phyloP scores from a whole-genome alignment of 1,284 basidiomycete genomes.

The Trametes versicolor region DNA sequence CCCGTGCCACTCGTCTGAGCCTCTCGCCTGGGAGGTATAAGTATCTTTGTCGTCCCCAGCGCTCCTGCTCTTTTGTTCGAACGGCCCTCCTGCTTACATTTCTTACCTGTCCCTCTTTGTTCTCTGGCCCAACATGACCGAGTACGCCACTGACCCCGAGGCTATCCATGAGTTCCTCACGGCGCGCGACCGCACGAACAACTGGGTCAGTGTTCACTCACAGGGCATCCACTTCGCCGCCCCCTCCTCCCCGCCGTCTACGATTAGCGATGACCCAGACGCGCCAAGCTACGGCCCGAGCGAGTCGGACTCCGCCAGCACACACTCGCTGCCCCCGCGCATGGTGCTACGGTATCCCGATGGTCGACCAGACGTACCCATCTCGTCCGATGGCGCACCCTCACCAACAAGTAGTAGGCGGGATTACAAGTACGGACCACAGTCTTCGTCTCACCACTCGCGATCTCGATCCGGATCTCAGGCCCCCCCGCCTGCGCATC shows the following conservation, averaged over 20 bases:
- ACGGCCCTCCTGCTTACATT: conserved; percentile 26
- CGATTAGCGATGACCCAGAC: conserved; percentile 56
- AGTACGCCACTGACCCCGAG: conserved; percentile 68
- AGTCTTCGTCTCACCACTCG: conserved; percentile 29
- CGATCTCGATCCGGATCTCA: conserved; percentile 38
- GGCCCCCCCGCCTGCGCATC: conserved; percentile 23
- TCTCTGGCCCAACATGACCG: conserved; percentile 59
- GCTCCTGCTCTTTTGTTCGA: conserved; percentile 30
- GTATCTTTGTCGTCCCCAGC: conserved; percentile 31
- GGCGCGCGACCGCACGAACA: conserved; percentile 64
- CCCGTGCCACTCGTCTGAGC: conserved; percentile 29
- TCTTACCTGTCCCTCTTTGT: conserved; percentile 20
- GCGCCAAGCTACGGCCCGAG: conserved; percentile 55
- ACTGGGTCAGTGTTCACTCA: conserved; percentile 64
- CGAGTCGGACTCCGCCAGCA: conserved; percentile 69
- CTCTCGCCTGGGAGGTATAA: conserved; percentile 36
- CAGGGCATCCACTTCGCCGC: conserved; percentile 54
- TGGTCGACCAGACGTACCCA: conserved; percentile 67
- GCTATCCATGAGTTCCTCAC: conserved; percentile 64
- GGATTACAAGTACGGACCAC: conserved; percentile 24
- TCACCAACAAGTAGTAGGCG: conserved; percentile 23
- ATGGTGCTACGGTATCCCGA: conserved; percentile 76
- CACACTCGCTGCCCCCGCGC: conserved; percentile 72
- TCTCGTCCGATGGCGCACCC: conserved; percentile 50
- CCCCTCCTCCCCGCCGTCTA: conserved; percentile 67